These are phyloP conservation scores for Coemansia aciculifera DNA, from an alignment of 192 early-diverging fungal genomes.

Conservation along the genomic window DNA sequence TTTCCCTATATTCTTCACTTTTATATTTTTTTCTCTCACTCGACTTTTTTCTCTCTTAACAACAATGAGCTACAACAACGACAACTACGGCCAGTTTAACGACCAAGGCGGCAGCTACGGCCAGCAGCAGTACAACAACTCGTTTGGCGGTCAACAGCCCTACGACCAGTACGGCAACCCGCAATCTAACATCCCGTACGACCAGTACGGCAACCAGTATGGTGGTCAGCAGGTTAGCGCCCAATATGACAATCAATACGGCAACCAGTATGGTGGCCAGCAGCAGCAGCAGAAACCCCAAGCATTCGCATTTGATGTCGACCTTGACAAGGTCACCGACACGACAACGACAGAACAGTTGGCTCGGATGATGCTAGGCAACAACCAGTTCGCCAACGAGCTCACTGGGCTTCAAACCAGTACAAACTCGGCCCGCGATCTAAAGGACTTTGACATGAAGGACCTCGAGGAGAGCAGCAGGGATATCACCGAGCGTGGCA, in stretches of 20 bases:
- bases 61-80: conserved; percentile 18
- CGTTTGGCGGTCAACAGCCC: background rate
- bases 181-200: background rate
- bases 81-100: conserved; percentile 12
- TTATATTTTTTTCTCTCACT: background rate
- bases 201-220: background rate
- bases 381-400: conserved; percentile 2
- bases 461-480: conserved; percentile 11
- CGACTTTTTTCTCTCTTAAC: background rate
- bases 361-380: conserved; percentile 12
- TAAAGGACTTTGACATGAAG: conserved; percentile 32
- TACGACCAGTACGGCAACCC: background rate
- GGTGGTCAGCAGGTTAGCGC: background rate
- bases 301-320: background rate
- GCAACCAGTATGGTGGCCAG: background rate
- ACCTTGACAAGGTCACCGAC: conserved; percentile 1
- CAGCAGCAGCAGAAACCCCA: background rate
- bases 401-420: conserved; percentile 6
- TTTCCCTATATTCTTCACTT: background rate
- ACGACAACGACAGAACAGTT: conserved; percentile 12
- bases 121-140: background rate
- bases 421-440: conserved; percentile 28
- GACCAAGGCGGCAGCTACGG: background rate
- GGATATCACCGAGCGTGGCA: conserved; percentile 25
- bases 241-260: background rate